Percentiles rank a stretch among this genome's conserved stretches.
phyloP scores from a whole-genome alignment of 495 filamentous ascomycete genomes.

The Penicillium cosmopolitanum region DNA sequence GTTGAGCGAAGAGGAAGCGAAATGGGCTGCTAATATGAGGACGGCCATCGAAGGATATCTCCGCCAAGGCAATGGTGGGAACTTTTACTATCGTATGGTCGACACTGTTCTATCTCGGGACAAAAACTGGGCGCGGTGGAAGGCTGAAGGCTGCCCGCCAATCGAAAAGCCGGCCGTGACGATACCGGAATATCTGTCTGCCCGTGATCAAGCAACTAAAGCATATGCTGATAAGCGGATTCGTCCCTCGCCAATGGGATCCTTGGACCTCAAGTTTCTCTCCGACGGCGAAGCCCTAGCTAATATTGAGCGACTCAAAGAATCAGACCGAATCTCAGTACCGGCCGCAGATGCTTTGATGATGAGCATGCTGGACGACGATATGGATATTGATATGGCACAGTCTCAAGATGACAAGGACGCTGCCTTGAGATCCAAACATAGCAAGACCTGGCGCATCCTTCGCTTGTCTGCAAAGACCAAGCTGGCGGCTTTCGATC shows the following conservation, averaged over 20 bases:
- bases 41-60: constrained; percentile 77
- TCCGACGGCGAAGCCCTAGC: constrained; percentile 59
- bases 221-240: constrained; percentile 68
- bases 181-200: constrained; percentile 64
- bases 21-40: constrained; percentile 78
- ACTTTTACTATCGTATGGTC: constrained; percentile 93
- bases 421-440: constrained; percentile 65
- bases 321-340: constrained; percentile 52
- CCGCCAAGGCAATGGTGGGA: constrained; percentile 67
- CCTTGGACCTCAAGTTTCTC: constrained; percentile 76
- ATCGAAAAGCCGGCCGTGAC: constrained; percentile 77
- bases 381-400: constrained; percentile 84
- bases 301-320: constrained; percentile 62
- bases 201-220: constrained; percentile 65
- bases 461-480: constrained; percentile 74
- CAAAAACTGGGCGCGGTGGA: constrained; percentile 99
- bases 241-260: constrained; percentile 67
- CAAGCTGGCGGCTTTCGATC: constrained; percentile 78
- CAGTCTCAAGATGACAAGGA: constrained; percentile 71
- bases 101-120: constrained; percentile 93
- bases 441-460: constrained; percentile 87
- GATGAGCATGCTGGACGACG: constrained; percentile 65
- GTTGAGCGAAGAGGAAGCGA: constrained; percentile 79
- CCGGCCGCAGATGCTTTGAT: constrained; percentile 62
- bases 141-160: constrained; percentile 85